phyloP scores from a whole-genome alignment of 83 land plant genomes.

The Diphasiastrum complanatum region DNA sequence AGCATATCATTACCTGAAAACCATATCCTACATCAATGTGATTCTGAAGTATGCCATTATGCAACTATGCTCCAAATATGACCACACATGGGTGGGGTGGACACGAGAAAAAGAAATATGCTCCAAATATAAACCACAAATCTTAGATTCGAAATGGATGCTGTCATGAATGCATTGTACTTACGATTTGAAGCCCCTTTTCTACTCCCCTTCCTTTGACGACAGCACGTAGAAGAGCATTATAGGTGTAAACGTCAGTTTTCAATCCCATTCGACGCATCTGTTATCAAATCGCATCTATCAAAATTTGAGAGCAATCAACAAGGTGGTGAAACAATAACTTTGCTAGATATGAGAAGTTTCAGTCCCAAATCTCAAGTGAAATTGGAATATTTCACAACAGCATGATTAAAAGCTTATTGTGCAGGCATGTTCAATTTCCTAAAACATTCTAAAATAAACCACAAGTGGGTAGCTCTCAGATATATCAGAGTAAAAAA shows the following conservation, averaged over 20 bases:
- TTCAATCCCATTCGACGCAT: slow-evolving; percentile 26
- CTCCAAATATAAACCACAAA: too few relatives aligned
- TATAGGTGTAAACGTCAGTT: slow-evolving; percentile 24
- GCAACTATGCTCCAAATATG: too few relatives aligned
- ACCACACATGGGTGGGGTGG: too few relatives aligned
- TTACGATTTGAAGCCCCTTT: slow-evolving; percentile 31
- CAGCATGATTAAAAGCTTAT: too few relatives aligned
- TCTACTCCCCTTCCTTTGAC: slow-evolving; percentile 28
- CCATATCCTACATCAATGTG: slow-evolving; percentile 7
- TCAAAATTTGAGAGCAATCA: not conserved
- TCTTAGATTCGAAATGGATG: too few relatives aligned
- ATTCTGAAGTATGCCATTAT: too few relatives aligned
- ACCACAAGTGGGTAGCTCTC: too few relatives aligned
- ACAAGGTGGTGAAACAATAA: not conserved
- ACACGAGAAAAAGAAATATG: too few relatives aligned
- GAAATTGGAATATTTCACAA: too few relatives aligned
- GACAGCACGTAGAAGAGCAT: slow-evolving; percentile 29
- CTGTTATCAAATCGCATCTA: slow-evolving; percentile 2
- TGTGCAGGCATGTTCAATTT: too few relatives aligned
- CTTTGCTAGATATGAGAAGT: not conserved
- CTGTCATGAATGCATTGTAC: not conserved
- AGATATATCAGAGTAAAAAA: not conserved
- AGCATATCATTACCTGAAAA: too few relatives aligned
- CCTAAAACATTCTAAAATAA: too few relatives aligned
- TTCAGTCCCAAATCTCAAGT: not conserved